Base-by-base conservation (phyloP, 129 eudicot genomes). In the Rutidosis leptorrhynchoides region DNA sequence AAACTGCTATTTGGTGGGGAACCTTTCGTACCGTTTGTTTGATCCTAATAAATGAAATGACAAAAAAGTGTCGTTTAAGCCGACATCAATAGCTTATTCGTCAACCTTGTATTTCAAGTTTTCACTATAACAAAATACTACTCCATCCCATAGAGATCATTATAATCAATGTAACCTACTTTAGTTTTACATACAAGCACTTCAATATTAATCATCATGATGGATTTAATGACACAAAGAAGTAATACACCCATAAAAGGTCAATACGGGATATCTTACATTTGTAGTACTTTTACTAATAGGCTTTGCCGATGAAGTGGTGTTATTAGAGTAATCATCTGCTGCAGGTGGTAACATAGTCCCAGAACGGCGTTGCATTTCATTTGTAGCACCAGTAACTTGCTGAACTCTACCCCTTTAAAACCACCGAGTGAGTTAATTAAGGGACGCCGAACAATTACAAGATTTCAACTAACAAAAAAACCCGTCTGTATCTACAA, bases 1-100 rank as follows among this genome's bases (percentile, higher is more conserved):
- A 97, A 77, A 76, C 89, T 89, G 69, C 90, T 86, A 83, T 76
- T 79, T 72, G 99, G 97, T 19, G 99, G 95, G 54, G 97, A 94
- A 52, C 52, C 70, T 82, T 77, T 89, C 35, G 70, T 68, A 67
- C 78, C 75, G 64, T 56, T 81, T 56, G 74, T 57, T 37, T 82
- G 46, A 63, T 79, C 89, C 87, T 94, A 95, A 74, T 48, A 53
- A 46, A 23, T 49, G 46, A 79, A 20, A 46, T 22, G 26, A 65
- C 6, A 25, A 59, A 73, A n/a, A 53, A 16, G 63, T 20, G 58
- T 60, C 61, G 37, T 58, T 59, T 24, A 70, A 46, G 48, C 57
- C 58, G 12, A 61, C 0, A 2, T 67, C 75, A 43, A 58, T 7
- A 35, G 46, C 43, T 22, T n/a, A n/a, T n/a, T 58, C 40, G 15